Evolutionary conservation across 352 stramenopile genomes (phyloP), one percentile per base, ranked within the genome.

Genomic region (Phytophthora hybrid): DNA sequence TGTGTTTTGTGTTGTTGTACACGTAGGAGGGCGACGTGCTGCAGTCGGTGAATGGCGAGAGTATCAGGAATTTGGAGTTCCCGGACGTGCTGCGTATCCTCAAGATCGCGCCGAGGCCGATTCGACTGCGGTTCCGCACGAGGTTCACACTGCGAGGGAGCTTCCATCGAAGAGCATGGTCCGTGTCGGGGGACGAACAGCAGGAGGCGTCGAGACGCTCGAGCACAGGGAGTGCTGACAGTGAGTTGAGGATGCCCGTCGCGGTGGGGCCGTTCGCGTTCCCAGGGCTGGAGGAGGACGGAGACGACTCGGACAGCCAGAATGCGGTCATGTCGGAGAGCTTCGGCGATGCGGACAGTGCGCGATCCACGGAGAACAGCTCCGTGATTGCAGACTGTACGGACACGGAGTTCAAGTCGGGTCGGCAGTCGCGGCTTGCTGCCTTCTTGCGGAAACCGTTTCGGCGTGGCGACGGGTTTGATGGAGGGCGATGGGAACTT

Each of bases 21-120:
- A n/a, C n/a, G n/a, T 58, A 94, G 87, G 84, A 94, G 78, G 87
- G 85, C 6, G 87, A 94, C 54, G 77, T 91, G 29, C 62, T 94
- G 32, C 71, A 91, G 44, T 90, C 85, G 0, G 83, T 94, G 47
- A 93, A 94, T 65, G 84, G 82, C 44, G 83, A 91, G 32, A 91
- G 81, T 57, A 88, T 94, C 54, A 71, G 78, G 11, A 81, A 84
- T 23, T 67, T 94, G 59, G 77, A 90, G 51, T 91, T 94, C 60
- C 76, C 74, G 3, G 85, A 94, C 46, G 87, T 94, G 41, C 73
- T 89, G 18, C 77, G 82, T 23, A 78, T 93, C n/a, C 62, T 94
- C 9, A 94, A 92, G 59, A 82, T 88, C n/a, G 83, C 87, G 9
- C 76, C 81, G 7, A 76, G 87, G 16, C 87, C 87, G 4, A 91